Base-by-base conservation (phyloP, 352 stramenopile species). In the Hyphochytrium catenoides region DNA sequence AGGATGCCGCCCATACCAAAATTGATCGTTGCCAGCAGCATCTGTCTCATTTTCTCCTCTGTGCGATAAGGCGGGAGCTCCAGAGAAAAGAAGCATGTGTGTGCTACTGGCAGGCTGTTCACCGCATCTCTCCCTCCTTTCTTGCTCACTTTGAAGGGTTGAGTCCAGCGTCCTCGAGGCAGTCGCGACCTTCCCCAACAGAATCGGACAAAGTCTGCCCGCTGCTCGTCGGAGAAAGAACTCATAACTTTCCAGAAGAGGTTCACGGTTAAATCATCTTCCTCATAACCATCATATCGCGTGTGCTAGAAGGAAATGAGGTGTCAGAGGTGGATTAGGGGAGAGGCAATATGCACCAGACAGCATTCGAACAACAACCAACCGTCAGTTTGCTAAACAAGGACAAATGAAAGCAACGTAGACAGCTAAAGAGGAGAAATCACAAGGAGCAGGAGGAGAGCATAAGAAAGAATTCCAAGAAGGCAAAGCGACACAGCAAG, bases 71-170 rank as follows among this genome's bases (percentile, higher is more conserved):
- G 71, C 20, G 83, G 83, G 19, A 95, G 47, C 48, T 95, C 83
- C 34, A 94, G 63, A 17, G 72, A 86, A 50, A 95, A 95, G 58
- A 95, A 95, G 52, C 83, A 95, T 29, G 83, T 93, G 54, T 95
- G 83, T 22, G 74, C 79, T 6, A 95, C 73, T 0, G 77, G 78
- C n/a, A 92, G 49, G 26, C 69, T 78, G 16, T 64, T 47, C 8
- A 47, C 73, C 34, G 55, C 59, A 46, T 89, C 73, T 15, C 73
- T 68, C 2, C 71, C 74, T 30, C 67, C 64, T 44, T 82, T 82
- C 33, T 79, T 83, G 18, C 62, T 87, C n/a, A 92, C 43, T 38
- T 91, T 91, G 52, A 86, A 91, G 5, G 66, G 73, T 44, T 84
- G 62, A 3, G 68, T 59, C 70, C 70, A 85, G 36, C 81, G 79